These are phyloP conservation scores for Fusarium sp. DNA, from an alignment of 2,329 filamentous ascomycete genomes.

Conservation along the genomic window DNA sequence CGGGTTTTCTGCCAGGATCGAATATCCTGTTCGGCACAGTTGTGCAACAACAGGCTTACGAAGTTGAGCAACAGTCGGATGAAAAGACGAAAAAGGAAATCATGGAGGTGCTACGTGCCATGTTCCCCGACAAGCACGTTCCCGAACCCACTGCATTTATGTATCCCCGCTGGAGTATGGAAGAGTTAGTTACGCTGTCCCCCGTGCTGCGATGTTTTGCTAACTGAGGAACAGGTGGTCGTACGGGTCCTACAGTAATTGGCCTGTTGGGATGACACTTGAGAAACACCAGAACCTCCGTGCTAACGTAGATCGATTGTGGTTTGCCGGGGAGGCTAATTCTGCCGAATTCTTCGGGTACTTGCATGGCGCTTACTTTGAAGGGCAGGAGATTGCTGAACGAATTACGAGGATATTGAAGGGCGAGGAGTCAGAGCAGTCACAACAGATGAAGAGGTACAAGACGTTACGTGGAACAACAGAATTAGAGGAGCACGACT, in stretches of 20 bases:
- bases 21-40: conserved; percentile 72
- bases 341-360: conserved; percentile 73
- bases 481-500: background rate
- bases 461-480: conserved; percentile 14
- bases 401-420: conserved; percentile 48
- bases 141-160: conserved; percentile 69
- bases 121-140: conserved; percentile 66
- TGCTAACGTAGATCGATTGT: conserved; percentile 68
- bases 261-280: conserved; percentile 71
- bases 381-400: conserved; percentile 61
- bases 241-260: conserved; percentile 74
- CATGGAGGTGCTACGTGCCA: conserved; percentile 69
- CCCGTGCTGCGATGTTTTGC: conserved; percentile 55
- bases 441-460: conserved; percentile 14
- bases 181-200: conserved; percentile 24
- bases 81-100: conserved; percentile 67
- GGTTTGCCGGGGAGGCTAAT: conserved; percentile 73
- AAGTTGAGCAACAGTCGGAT: conserved; percentile 69
- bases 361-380: conserved; percentile 70
- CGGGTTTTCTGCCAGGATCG: conserved; percentile 68
- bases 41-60: conserved; percentile 48
- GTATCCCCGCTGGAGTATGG: conserved; percentile 58
- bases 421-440: background rate
- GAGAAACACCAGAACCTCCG: conserved; percentile 75
- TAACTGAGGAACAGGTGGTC: conserved; percentile 51